Percentiles rank a stretch among this genome's conserved stretches.
phyloP scores from a whole-genome alignment of 305 asterid species.

The Fraxinus sp. region DNA sequence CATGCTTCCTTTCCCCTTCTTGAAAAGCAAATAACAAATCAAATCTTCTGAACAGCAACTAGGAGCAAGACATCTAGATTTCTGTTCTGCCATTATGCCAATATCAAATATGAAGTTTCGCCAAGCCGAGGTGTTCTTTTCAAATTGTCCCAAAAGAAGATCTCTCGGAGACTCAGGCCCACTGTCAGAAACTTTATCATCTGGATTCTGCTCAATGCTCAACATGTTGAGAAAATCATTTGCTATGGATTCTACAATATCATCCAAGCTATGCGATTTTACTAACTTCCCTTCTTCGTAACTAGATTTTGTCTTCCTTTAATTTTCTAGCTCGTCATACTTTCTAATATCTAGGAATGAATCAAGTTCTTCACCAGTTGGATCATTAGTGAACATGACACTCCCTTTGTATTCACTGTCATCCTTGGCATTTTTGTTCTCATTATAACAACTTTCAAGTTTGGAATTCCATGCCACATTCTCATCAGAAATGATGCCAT shows the following conservation, averaged over 20 bases:
- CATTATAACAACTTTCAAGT: slow-evolving; percentile 27
- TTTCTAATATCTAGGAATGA: slow-evolving; percentile 25
- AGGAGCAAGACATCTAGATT: slow-evolving; percentile 6
- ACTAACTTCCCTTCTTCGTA: slow-evolving; percentile 29
- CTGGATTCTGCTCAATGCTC: slow-evolving; percentile 40
- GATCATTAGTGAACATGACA: slow-evolving; percentile 20
- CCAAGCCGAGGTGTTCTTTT: slow-evolving; percentile 33
- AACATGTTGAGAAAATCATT: slow-evolving; percentile 75
- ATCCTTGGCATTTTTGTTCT: slow-evolving; percentile 26
- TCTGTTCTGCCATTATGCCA: slow-evolving; percentile 19
- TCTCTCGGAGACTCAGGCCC: slow-evolving; percentile 36
- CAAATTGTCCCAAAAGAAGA: slow-evolving; percentile 38
- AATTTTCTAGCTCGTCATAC: slow-evolving; percentile 32
- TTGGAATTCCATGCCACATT: slow-evolving; percentile 29
- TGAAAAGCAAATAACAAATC: slow-evolving; percentile 50
- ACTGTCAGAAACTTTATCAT: slow-evolving; percentile 33
- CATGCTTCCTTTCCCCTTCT: slow-evolving; percentile 30
- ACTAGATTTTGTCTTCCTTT: slow-evolving; percentile 22
- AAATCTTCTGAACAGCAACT: slow-evolving; percentile 41
- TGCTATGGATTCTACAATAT: slow-evolving; percentile 63
- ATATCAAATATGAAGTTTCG: slow-evolving; percentile 30
- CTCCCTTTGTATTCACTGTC: slow-evolving; percentile 26
- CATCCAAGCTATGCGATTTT: slow-evolving; percentile 57
- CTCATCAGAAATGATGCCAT: slow-evolving; percentile 35
- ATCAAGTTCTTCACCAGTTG: slow-evolving; percentile 39